Conservation (phyloP, 768 basidiomycete species). For the Lentinula detonsa region DNA sequence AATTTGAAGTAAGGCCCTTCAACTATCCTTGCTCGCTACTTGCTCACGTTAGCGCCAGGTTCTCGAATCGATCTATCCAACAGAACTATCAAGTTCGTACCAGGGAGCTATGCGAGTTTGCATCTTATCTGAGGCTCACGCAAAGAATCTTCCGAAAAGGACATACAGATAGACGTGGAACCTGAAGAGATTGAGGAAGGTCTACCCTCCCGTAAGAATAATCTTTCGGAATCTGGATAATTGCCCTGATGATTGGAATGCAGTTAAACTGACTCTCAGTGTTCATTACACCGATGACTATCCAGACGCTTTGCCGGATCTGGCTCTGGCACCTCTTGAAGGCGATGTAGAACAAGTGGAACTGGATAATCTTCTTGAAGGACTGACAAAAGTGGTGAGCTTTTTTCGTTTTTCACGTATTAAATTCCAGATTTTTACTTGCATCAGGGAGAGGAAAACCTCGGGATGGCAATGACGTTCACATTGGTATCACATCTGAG, state of each 20-base stretch:
- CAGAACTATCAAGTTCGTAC: slow-evolving; percentile 85
- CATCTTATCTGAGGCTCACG: slow-evolving; percentile 39
- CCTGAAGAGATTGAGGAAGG: slow-evolving; percentile 74
- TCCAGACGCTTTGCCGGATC: slow-evolving; percentile 74
- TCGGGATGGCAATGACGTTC: slow-evolving; percentile 98
- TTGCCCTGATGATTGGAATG: slow-evolving; percentile 9
- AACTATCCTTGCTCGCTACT: slow-evolving; percentile 3
- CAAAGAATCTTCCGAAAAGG: slow-evolving; percentile 79
- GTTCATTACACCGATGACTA: slow-evolving; percentile 80
- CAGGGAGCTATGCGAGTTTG: slow-evolving; percentile 22
- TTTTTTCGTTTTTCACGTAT: background rate
- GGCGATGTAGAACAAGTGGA: slow-evolving; percentile 57
- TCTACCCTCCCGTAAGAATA: slow-evolving; percentile 45
- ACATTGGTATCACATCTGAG: slow-evolving; percentile 83
- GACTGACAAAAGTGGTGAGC: slow-evolving; percentile 52
- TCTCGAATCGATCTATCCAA: slow-evolving; percentile 92
- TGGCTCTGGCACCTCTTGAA: slow-evolving; percentile 57
- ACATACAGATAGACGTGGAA: slow-evolving; percentile 80
- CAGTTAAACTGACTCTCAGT: slow-evolving; percentile 70
- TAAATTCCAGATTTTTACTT: background rate
- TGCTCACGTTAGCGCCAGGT: slow-evolving; percentile 42
- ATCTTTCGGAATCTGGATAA: slow-evolving; percentile 9
- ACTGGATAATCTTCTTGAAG: slow-evolving; percentile 44
- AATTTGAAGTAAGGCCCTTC: slow-evolving; percentile 67
- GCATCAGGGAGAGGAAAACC: slow-evolving; percentile 70